Conservation (phyloP, 805 yeast species). For the Starmerella vaccinii region DNA sequence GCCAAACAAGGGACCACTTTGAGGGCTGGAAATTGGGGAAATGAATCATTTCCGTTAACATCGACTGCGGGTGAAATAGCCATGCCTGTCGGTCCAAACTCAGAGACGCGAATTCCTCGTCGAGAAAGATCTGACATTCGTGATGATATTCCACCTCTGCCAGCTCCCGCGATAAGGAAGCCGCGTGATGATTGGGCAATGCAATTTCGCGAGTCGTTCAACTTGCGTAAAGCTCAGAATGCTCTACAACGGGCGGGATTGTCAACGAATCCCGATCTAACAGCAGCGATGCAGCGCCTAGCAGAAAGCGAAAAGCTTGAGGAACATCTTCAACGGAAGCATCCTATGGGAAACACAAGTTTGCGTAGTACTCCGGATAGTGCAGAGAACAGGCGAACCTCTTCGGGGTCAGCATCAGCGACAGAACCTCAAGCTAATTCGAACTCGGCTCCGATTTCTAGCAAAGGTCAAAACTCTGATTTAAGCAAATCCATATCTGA, state of each 20-base stretch:
- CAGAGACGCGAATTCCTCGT: neutral
- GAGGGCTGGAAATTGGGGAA: neutral
- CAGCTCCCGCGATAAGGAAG: neutral
- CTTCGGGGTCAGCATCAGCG: neutral
- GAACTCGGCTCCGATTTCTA: neutral
- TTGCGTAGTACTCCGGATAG: neutral
- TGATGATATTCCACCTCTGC: neutral
- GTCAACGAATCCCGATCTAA: neutral
- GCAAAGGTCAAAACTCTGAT: too few species aligned
- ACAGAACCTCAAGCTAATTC: too few species aligned
- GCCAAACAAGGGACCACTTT: too few species aligned
- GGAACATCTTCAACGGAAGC: too few species aligned
- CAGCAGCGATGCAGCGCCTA: neutral
- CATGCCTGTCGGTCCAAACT: neutral
- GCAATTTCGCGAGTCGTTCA: slow-evolving; percentile 2
- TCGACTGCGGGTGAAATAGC: neutral
- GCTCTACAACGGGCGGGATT: neutral
- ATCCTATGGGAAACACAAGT: too few species aligned
- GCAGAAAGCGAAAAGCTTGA: neutral
- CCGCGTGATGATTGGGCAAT: slow-evolving; percentile 2
- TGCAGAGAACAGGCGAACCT: neutral
- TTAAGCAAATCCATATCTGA: neutral
- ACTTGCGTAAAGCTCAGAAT: neutral
- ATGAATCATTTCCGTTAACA: neutral
- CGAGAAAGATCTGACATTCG: neutral